Evolutionary conservation across 768 basidiomycete genomes (phyloP), one percentile per base, ranked within the genome.

Genomic region (Naganishia kalamii): DNA sequence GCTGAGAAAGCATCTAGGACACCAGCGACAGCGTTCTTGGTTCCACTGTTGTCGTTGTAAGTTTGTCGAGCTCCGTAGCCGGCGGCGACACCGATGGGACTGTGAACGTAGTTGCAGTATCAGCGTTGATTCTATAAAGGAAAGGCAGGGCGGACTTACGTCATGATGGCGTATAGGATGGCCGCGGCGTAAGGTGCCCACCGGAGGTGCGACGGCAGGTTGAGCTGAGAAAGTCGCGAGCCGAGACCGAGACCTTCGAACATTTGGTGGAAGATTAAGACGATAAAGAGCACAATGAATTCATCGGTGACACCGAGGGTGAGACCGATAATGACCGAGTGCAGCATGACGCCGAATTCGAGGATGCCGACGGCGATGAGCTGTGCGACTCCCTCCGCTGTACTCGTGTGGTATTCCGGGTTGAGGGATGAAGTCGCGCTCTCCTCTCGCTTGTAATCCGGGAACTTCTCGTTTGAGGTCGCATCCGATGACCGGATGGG

Each of bases 221-320:
- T 78, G 73, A 98, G 82, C 75, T 82, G 85, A 1, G 93, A 90
- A 12, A 98, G 81, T 10, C 94, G 88, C 0, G 92, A 87, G 10
- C 94, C 94, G 23, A 98, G 81, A 75, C 92, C 94, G 48, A 97
- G 83, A 23, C 92, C 94, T 77, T 98, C 94, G 72, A 97, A 97
- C 65, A 61, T 66, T 83, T 94, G 93, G 73, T 97, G 94, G 80
- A 93, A 92, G 71, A 92, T 80, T 27, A 96, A 76, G 59, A 98
- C 94, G 65, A 90, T 80, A 75, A 96, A 92, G n/a, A 99, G 84
- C 19, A 87, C 78, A 69, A 84, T 89, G 80, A 97, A 96, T 37
- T 84, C 75, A 4, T 82, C 79, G 70, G 87, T 85, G n/a, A 92
- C 90, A n/a, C 92, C 92, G 43, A 97, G 84, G 0, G 94, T 93